phyloP scores from a whole-genome alignment of 768 basidiomycete genomes.

The Lyophyllum decastes region DNA sequence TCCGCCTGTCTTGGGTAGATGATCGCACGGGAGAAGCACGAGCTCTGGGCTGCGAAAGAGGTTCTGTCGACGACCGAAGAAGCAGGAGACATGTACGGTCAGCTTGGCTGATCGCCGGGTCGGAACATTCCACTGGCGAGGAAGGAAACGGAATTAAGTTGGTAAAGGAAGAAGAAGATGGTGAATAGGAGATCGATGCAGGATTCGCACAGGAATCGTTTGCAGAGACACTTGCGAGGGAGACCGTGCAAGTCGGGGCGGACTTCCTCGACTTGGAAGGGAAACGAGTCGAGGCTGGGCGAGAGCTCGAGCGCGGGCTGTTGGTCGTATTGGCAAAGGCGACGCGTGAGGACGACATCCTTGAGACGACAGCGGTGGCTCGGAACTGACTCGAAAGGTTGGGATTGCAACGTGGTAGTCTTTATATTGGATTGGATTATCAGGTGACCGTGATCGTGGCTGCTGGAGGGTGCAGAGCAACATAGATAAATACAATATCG shows the following conservation, averaged over 20 bases:
- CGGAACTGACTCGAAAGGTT: slow-evolving; percentile 16
- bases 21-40: slow-evolving; percentile 3
- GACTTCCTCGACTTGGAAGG: slow-evolving; percentile 22
- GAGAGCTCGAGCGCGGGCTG: slow-evolving; percentile 15
- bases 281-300: slow-evolving; percentile 11
- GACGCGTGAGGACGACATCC: slow-evolving; percentile 21
- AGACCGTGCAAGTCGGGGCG: slow-evolving; percentile 21
- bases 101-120: slow-evolving; percentile 19
- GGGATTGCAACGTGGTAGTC: slow-evolving; percentile 15
- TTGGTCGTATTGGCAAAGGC: slow-evolving; percentile 24
- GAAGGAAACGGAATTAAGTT: slow-evolving; percentile 23
- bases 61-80: slow-evolving; percentile 12
- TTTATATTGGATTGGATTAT: slow-evolving; percentile 12
- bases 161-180: slow-evolving; percentile 2
- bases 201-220: slow-evolving; percentile 11
- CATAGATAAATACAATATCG: not conserved
- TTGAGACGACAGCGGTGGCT: slow-evolving; percentile 15
- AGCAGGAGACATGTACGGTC: slow-evolving; percentile 18
- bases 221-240: slow-evolving; percentile 18
- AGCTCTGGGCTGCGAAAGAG: slow-evolving; percentile 5
- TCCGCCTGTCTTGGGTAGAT: slow-evolving; percentile 14
- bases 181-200: slow-evolving; percentile 8
- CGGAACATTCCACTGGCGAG: slow-evolving; percentile 6
- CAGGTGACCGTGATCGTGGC: slow-evolving; percentile 19
- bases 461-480: not conserved